Conservation (phyloP, 2,329 filamentous ascomycete species). For the Myriangium duriaei region DNA sequence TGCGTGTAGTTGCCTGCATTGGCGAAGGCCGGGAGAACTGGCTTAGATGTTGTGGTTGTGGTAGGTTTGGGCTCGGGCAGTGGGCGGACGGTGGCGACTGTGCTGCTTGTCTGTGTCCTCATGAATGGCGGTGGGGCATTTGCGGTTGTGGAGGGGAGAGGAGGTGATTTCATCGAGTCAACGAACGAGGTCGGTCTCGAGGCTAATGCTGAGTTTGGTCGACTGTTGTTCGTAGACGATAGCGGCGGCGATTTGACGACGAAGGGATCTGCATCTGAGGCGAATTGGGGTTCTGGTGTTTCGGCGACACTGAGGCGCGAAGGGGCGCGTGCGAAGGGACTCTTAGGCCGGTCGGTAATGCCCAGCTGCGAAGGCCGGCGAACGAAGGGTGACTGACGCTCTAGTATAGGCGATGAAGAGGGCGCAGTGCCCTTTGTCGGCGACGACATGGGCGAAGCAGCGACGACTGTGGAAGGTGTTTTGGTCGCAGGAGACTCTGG, state of each 20-base stretch:
- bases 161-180: conserved; percentile 20
- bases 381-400: conserved; percentile 24
- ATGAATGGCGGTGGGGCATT: conserved; percentile 17
- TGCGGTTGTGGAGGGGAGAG: conserved; percentile 9
- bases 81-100: conserved; percentile 22
- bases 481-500: conserved; percentile 27
- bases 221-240: conserved; percentile 3
- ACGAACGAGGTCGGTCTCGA: conserved; percentile 16
- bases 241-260: conserved; percentile 10
- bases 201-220: conserved; percentile 13
- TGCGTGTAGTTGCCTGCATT: conserved; percentile 50
- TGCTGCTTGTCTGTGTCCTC: conserved; percentile 26
- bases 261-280: conserved; percentile 10
- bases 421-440: conserved; percentile 12
- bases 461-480: conserved; percentile 28
- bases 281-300: conserved; percentile 3
- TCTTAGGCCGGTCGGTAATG: conserved; percentile 19
- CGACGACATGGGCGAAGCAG: conserved; percentile 12
- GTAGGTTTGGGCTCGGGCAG: conserved; percentile 20
- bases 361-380: conserved; percentile 24
- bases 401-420: conserved; percentile 11
- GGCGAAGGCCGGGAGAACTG: conserved; percentile 12
- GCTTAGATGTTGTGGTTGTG: conserved; percentile 13
- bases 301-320: conserved; percentile 20
- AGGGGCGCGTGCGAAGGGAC: conserved; percentile 23